Base-by-base conservation (phyloP, 495 filamentous ascomycete species). In the Apiosordaria backusii region DNA sequence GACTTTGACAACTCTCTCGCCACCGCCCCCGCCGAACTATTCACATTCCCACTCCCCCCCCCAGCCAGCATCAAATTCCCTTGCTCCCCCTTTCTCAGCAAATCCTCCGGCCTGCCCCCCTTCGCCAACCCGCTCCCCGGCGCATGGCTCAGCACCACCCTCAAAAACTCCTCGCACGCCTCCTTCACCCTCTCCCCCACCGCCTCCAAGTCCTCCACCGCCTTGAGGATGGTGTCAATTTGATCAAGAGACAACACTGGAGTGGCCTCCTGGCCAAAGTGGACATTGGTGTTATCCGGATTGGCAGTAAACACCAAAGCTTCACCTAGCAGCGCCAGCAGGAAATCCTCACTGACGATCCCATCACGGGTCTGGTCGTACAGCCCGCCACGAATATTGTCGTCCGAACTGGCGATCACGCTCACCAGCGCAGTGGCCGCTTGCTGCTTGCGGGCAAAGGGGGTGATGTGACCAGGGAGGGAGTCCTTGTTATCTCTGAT, bases 381-480 rank as follows among this genome's bases (percentile, higher is more conserved):
- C 1, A 97, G 81, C 18, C 93, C 92, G 60, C 93, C 93, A 64
- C 90, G 88, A 71, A 97, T 96, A 70, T 90, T 92, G 75, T 96
- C 92, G 57, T 88, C 87, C 3, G 93, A 90, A 75, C 91, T 95
- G 59, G 85, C 81, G 71, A 96, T 90, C 60, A 95, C 87, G 10
- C 90, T 89, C 24, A 90, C 78, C 35, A 97, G 80, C n/a, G 88
- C 87, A 26, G 85, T 78, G 0, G 87, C 88, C 22, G 92, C 92
- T 65, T 87, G 86, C 59, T 82, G 82, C 65, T 86, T 89, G 40
- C 89, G 81, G 3, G 84, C 80, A 5, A 68, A 67, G 6, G 78
- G 71, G 9, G 75, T 75, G 3, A 72, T 68, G 26, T 84, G 67
- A 18, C 82, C 79, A 5, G 22, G 22, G 1, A 85, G 65, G 13